phyloP scores from a whole-genome alignment of 768 basidiomycete genomes.

The Boletellus emodensis region DNA sequence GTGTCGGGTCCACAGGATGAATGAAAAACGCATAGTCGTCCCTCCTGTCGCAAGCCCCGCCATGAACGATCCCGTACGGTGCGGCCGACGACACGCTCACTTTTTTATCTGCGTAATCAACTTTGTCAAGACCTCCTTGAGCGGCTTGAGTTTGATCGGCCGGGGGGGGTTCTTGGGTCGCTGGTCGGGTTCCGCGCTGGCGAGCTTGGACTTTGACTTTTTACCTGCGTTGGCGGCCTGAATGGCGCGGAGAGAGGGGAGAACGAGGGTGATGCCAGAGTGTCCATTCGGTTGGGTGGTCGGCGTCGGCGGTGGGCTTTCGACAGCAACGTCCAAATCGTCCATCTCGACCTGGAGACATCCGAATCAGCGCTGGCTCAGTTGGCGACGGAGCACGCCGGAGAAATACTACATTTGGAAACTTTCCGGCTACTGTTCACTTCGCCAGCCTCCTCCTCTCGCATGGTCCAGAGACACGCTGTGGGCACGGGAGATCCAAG shows the following conservation, averaged over 20 bases:
- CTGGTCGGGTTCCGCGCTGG: conserved; percentile 25
- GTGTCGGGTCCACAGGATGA: conserved; percentile 55
- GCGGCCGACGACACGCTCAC: conserved; percentile 35
- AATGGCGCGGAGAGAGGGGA: conserved; percentile 61
- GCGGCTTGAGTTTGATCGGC: conserved; percentile 71
- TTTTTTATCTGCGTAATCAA: conserved; percentile 73
- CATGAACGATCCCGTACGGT: conserved; percentile 3
- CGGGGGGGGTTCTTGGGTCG: conserved; percentile 40
- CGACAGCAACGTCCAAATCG: conserved; percentile 28
- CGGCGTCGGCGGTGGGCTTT: conserved; percentile 31
- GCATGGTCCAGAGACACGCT: neutral
- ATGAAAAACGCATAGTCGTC: conserved; percentile 86
- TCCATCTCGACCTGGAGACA: conserved; percentile 26
- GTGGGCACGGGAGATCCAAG: too few species aligned
- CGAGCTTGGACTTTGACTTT: conserved; percentile 39
- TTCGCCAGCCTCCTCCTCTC: too few species aligned
- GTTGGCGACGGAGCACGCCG: neutral
- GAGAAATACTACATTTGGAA: conserved; percentile 12
- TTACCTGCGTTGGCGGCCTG: conserved; percentile 54
- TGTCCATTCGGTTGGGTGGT: conserved; percentile 21
- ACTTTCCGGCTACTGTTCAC: neutral
- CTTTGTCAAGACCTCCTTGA: conserved; percentile 68
- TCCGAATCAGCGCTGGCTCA: conserved; percentile 7
- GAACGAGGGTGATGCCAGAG: conserved; percentile 59
- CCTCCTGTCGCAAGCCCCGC: conserved; percentile 45